Conservation (phyloP, 768 basidiomycete species). For the Trametopsis cervina region DNA sequence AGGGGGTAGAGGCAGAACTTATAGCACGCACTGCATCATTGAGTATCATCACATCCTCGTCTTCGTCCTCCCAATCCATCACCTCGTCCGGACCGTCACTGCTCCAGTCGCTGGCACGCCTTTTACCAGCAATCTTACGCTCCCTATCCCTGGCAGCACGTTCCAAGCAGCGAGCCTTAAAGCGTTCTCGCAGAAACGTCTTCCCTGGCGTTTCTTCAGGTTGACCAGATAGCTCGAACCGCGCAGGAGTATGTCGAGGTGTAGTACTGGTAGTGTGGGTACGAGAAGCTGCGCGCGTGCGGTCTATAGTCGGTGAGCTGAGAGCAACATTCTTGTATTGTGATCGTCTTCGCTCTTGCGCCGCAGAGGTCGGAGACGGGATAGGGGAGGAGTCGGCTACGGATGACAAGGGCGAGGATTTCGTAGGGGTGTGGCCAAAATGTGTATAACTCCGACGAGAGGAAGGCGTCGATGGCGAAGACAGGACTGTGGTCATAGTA, state of each 20-base stretch:
- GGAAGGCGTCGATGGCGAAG: slow-evolving; percentile 10
- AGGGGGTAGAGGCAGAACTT: background rate
- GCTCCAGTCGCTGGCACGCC: slow-evolving; percentile 31
- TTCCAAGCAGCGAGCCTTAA: slow-evolving; percentile 56
- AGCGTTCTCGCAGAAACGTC: slow-evolving; percentile 48
- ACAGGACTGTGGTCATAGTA: background rate
- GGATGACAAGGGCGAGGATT: slow-evolving; percentile 47
- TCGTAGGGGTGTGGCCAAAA: slow-evolving; percentile 1
- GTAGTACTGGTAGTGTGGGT: background rate
- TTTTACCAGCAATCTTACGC: slow-evolving; percentile 32
- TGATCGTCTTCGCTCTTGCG: slow-evolving; percentile 43
- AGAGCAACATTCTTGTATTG: slow-evolving; percentile 43
- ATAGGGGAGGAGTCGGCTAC: slow-evolving; percentile 24
- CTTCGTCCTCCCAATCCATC: slow-evolving; percentile 48
- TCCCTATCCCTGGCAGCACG: slow-evolving; percentile 51
- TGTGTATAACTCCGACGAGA: background rate
- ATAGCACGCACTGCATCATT: slow-evolving; percentile 48
- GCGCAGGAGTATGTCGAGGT: background rate
- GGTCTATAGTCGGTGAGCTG: slow-evolving; percentile 24
- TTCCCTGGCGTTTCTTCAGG: slow-evolving; percentile 42
- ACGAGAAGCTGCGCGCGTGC: slow-evolving; percentile 1
- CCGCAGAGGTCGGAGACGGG: slow-evolving; percentile 39
- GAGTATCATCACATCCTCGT: slow-evolving; percentile 40
- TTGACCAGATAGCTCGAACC: background rate
- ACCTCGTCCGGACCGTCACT: slow-evolving; percentile 48